Evolutionary conservation across 805 yeast genomes (phyloP).

Genomic region (Metschnikowia amazonensis): DNA sequence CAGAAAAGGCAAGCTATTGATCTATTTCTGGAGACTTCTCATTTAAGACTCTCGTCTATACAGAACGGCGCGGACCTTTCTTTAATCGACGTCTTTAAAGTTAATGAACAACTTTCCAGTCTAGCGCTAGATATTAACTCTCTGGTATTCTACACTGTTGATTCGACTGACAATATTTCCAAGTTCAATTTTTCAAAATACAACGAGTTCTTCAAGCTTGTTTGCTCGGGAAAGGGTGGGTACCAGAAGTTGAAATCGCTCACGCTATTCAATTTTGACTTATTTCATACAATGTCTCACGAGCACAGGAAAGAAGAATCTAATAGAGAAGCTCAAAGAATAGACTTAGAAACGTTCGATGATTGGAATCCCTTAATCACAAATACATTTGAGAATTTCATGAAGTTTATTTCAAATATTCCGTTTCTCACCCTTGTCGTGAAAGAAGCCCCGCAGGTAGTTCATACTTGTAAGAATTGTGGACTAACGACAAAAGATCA

Average conservation of each 20-base stretch:
- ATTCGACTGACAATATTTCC: conserved; percentile 12
- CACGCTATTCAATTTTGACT: conserved; percentile 31
- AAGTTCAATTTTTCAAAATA: conserved; percentile 32
- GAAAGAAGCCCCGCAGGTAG: conserved; percentile 20
- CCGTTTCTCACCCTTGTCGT: conserved; percentile 24
- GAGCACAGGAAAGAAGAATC: conserved; percentile 10
- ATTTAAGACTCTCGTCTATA: conserved; percentile 36
- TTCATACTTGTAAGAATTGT: conserved; percentile 33
- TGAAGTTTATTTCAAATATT: conserved; percentile 22
- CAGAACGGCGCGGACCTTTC: conserved; percentile 46
- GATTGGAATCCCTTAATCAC: conserved; percentile 21
- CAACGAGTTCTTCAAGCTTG: conserved; percentile 24
- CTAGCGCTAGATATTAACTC: conserved; percentile 50
- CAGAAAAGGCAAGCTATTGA: conserved; percentile 19
- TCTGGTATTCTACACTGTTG: conserved; percentile 34
- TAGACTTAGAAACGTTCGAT: background rate
- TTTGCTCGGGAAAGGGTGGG: conserved; percentile 35
- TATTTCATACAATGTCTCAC: conserved; percentile 21
- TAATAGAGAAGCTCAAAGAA: background rate
- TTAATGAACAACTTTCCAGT: conserved; percentile 31
- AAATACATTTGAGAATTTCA: conserved; percentile 23
- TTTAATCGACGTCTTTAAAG: conserved; percentile 43
- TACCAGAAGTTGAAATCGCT: conserved; percentile 26
- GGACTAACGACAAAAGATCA: conserved; percentile 22
- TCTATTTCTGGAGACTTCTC: conserved; percentile 39